phyloP scores from a whole-genome alignment of 805 yeast species.

The Lipomyces yamadae region DNA sequence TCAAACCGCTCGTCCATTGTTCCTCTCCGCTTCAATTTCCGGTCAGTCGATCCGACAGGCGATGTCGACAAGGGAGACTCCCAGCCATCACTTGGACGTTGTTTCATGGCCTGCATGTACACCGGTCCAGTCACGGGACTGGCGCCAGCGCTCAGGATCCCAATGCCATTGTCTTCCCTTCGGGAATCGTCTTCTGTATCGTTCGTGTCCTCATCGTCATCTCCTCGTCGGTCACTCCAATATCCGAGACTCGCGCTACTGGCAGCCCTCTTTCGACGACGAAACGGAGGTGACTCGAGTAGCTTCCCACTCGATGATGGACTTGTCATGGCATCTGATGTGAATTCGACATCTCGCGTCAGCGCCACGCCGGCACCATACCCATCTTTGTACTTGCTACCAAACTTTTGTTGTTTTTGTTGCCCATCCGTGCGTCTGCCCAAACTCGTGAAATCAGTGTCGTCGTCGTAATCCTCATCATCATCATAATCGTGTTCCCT shows the following conservation, averaged over 20 bases:
- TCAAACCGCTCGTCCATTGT: slow-evolving; percentile 25
- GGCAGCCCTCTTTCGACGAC: not conserved
- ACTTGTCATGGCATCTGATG: not conserved
- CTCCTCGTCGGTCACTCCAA: slow-evolving; percentile 8
- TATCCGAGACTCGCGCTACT: slow-evolving; percentile 8
- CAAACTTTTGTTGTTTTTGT: not conserved
- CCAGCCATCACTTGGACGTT: slow-evolving; percentile 20
- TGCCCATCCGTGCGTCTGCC: not conserved
- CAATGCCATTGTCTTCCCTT: slow-evolving; percentile 8
- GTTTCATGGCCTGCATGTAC: slow-evolving; percentile 11
- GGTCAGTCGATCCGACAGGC: slow-evolving; percentile 16
- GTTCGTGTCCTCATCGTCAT: slow-evolving; percentile 18
- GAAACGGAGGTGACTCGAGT: slow-evolving; percentile 19
- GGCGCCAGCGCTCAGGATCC: slow-evolving; percentile 4
- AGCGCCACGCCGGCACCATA: not conserved
- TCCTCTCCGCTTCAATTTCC: slow-evolving; percentile 30
- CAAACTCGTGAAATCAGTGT: slow-evolving; percentile 1
- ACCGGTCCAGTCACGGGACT: slow-evolving; percentile 9
- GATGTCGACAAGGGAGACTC: slow-evolving; percentile 21
- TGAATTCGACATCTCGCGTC: not conserved
- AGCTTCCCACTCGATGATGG: not conserved
- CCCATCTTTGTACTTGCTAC: not conserved
- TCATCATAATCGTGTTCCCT: slow-evolving; percentile 32
- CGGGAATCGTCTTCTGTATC: not conserved
- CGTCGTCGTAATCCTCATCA: slow-evolving; percentile 22